Percentiles rank a stretch among this genome's conserved stretches.
phyloP scores from a whole-genome alignment of 1,284 basidiomycete genomes.

The Malassezia nana region DNA sequence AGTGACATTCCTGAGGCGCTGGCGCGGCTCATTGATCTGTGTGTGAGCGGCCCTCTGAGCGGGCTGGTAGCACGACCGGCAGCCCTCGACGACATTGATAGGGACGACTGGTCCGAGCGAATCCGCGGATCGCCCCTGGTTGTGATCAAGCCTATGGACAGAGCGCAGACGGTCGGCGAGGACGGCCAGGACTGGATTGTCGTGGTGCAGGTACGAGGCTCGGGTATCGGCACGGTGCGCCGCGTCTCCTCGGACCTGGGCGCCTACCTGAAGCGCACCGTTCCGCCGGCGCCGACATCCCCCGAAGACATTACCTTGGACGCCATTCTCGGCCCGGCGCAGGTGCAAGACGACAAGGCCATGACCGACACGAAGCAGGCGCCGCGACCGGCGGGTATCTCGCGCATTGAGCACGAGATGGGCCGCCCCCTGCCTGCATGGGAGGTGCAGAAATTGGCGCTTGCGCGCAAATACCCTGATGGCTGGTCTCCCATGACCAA shows the following conservation, averaged over 20 bases:
- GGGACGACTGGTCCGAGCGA: slow-evolving; percentile 20
- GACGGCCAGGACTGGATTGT: slow-evolving; percentile 37
- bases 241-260: slow-evolving; percentile 32
- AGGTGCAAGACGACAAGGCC: neutral
- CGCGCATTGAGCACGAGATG: slow-evolving; percentile 33
- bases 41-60: slow-evolving; percentile 23
- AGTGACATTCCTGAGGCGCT: slow-evolving; percentile 23
- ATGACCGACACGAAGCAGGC: neutral
- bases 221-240: slow-evolving; percentile 28
- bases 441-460: slow-evolving; percentile 33
- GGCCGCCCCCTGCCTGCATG: slow-evolving; percentile 30
- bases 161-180: slow-evolving; percentile 5
- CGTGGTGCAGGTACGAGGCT: slow-evolving; percentile 35
- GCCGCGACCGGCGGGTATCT: slow-evolving; percentile 32
- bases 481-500: slow-evolving; percentile 42
- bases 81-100: slow-evolving; percentile 6
- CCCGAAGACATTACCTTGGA: slow-evolving; percentile 19
- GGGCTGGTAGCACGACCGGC: slow-evolving; percentile 25
- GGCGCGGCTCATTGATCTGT: slow-evolving; percentile 22
- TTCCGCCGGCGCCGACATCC: slow-evolving; percentile 4
- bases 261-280: slow-evolving; percentile 15
- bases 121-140: slow-evolving; percentile 23
- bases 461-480: slow-evolving; percentile 32
- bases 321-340: slow-evolving; percentile 26
- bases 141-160: slow-evolving; percentile 29